These are phyloP conservation scores for Canariomyces notabilis DNA, from an alignment of 2,329 filamentous ascomycete genomes.

Conservation along the genomic window DNA sequence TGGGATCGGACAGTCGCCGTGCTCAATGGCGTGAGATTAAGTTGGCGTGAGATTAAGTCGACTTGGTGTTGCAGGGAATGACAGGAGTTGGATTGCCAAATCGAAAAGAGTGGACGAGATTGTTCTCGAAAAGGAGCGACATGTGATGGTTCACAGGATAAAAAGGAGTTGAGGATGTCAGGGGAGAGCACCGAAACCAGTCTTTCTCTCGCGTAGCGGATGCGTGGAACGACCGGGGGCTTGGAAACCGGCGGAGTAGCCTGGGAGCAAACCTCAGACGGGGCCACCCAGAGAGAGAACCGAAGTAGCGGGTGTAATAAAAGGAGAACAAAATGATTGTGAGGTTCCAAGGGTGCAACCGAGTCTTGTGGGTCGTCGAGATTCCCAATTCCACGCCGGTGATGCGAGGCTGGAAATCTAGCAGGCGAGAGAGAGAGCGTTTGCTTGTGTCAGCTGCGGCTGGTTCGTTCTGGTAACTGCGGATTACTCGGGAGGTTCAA, in stretches of 20 bases:
- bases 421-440: background rate
- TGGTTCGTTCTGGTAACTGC: background rate
- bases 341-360: slow-evolving; percentile 3
- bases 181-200: slow-evolving; percentile 15
- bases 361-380: background rate
- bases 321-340: slow-evolving; percentile 11
- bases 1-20: slow-evolving; percentile 4
- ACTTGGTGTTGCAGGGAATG: slow-evolving; percentile 15
- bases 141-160: slow-evolving; percentile 28
- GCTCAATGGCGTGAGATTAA: slow-evolving; percentile 16
- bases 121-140: slow-evolving; percentile 25
- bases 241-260: slow-evolving; percentile 12
- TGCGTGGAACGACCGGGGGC: slow-evolving; percentile 16
- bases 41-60: slow-evolving; percentile 11
- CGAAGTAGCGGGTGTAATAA: slow-evolving; percentile 19
- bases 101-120: slow-evolving; percentile 25
- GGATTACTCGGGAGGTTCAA: background rate
- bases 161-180: slow-evolving; percentile 22
- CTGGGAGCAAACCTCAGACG: slow-evolving; percentile 11
- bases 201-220: slow-evolving; percentile 20
- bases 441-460: background rate
- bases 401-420: slow-evolving; percentile 6
- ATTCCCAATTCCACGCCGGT: background rate
- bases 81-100: slow-evolving; percentile 15
- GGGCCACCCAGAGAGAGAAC: slow-evolving; percentile 22